Conservation (phyloP, 805 yeast genomes). For the Wickerhamomyces kurtzmanii region DNA sequence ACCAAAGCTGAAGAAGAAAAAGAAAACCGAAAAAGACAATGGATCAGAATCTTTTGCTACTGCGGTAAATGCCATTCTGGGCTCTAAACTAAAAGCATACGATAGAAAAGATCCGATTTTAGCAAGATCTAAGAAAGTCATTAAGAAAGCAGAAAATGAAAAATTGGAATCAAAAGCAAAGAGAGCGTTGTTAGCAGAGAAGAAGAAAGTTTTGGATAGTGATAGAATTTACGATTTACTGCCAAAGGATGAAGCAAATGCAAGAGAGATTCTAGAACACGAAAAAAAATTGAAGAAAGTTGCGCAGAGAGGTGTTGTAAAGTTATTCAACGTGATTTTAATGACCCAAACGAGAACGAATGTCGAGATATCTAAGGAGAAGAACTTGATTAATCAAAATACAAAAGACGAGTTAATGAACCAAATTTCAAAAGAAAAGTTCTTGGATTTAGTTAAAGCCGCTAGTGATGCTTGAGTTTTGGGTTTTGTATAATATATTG, state of each 20-base stretch:
- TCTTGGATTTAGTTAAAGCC: constrained; percentile 77
- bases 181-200: constrained; percentile 59
- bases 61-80: constrained; percentile 78
- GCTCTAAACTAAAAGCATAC: constrained; percentile 81
- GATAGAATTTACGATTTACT: constrained; percentile 60
- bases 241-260: constrained; percentile 50
- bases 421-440: constrained; percentile 82
- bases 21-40: constrained; percentile 48
- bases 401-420: constrained; percentile 53
- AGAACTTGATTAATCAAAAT: constrained; percentile 26
- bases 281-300: constrained; percentile 66
- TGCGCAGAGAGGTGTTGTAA: constrained; percentile 85
- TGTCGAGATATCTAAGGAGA: constrained; percentile 36
- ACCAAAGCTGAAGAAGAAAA: constrained; percentile 42
- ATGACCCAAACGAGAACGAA: constrained; percentile 62
- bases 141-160: constrained; percentile 68
- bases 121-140: constrained; percentile 66
- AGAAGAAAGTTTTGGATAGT: constrained; percentile 54
- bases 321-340: constrained; percentile 74
- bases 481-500: too few relatives aligned
- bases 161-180: constrained; percentile 80
- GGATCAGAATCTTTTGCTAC: constrained; percentile 71
- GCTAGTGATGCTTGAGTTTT: constrained; percentile 64
- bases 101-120: constrained; percentile 85
- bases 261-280: constrained; percentile 49